Conservation (phyloP, 176 grass and related monocot genomes). For the Rhynchospora tenuis region DNA sequence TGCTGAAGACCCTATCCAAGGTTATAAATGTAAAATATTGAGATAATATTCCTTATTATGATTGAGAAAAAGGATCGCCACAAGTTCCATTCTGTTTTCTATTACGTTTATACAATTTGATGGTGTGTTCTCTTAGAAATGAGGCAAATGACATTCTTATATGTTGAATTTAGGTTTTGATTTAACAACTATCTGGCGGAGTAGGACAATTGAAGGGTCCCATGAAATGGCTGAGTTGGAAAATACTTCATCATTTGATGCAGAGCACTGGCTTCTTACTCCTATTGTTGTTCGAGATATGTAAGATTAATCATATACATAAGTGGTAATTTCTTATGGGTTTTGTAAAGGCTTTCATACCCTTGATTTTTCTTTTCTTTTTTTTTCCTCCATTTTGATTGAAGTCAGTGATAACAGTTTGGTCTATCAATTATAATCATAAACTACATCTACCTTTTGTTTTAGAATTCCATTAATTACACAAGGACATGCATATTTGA, state of each 20-base stretch:
- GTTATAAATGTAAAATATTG: conserved; percentile 24
- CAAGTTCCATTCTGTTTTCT: background rate
- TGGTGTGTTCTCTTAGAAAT: background rate
- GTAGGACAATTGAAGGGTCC: conserved; percentile 76
- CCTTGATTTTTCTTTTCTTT: conserved; percentile 1
- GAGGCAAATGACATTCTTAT: background rate
- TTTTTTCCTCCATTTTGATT: conserved; percentile 5
- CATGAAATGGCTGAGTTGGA: conserved; percentile 98
- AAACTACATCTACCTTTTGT: background rate
- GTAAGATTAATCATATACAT: conserved; percentile 34
- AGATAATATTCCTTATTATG: background rate
- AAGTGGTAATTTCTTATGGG: background rate
- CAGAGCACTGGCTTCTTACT: conserved; percentile 78
- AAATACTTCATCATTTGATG: conserved; percentile 88
- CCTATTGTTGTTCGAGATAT: conserved; percentile 69
- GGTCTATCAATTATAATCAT: background rate
- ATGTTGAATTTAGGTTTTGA: conserved; percentile 66
- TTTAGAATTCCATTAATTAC: conserved; percentile 20
- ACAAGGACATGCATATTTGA: background rate
- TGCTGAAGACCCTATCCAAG: conserved; percentile 95
- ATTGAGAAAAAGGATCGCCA: background rate
- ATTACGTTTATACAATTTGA: conserved; percentile 4
- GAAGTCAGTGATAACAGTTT: background rate
- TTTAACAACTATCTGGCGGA: conserved; percentile 65
- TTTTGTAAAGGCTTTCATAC: background rate